Conservation (phyloP, 345 rosid genomes). For the Hibiscus trionum region DNA sequence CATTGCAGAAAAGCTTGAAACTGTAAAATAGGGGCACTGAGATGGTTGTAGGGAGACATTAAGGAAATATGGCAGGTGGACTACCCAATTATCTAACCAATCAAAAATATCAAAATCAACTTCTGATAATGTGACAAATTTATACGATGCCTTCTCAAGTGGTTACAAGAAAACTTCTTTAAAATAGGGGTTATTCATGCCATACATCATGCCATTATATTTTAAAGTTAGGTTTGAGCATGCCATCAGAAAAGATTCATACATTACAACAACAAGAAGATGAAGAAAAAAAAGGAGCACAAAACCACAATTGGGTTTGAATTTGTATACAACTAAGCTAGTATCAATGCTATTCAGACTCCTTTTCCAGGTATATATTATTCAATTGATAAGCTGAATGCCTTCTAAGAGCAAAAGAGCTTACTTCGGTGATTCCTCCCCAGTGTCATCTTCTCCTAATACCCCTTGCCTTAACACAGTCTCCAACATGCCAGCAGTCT, state of each 20-base stretch:
- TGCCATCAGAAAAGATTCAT: not conserved
- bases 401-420: conserved; percentile 11
- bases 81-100: not conserved
- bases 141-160: not conserved
- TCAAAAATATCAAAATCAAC: not conserved
- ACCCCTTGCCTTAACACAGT: conserved; percentile 80
- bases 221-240: not conserved
- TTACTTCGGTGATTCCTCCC: conserved; percentile 84
- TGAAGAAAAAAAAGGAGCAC: not conserved
- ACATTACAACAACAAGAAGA: not conserved
- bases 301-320: not conserved
- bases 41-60: not conserved
- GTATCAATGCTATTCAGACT: not conserved
- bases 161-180: conserved; percentile 1
- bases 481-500: conserved; percentile 87
- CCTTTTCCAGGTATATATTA: not conserved
- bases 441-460: conserved; percentile 94
- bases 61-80: not conserved
- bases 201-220: not conserved
- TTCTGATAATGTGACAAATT: not conserved
- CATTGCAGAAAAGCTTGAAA: not conserved
- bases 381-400: not conserved
- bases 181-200: not conserved
- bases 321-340: not conserved
- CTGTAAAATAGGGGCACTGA: not conserved